Percentiles rank a stretch among this genome's conserved stretches.
Evolutionary conservation across 768 basidiomycete genomes (phyloP).

Genomic region (Neoboletus brunneissimus): DNA sequence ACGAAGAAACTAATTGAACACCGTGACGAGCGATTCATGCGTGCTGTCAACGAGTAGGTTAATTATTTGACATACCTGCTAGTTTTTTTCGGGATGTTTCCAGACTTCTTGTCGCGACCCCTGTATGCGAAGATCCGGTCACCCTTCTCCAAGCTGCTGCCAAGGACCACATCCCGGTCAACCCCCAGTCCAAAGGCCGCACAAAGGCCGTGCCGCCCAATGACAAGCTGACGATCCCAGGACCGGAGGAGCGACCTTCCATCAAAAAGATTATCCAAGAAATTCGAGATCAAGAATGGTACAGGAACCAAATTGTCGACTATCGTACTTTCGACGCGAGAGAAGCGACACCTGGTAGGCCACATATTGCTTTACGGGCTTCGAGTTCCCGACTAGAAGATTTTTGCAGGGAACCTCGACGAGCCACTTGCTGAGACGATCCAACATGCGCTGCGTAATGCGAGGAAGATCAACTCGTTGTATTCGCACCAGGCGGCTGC

Average conservation of each 20-base stretch:
- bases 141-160: constrained; percentile 64
- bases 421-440: constrained; percentile 59
- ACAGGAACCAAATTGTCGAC: constrained; percentile 64
- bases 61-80: neutral
- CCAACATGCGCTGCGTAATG: constrained; percentile 48
- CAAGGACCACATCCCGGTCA: constrained; percentile 66
- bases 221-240: constrained; percentile 11
- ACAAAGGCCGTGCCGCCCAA: neutral
- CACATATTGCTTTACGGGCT: neutral
- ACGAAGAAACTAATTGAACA: constrained; percentile 69
- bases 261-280: constrained; percentile 36
- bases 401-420: constrained; percentile 43
- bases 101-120: constrained; percentile 59
- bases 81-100: neutral
- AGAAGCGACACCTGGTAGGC: constrained; percentile 49
- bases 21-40: constrained; percentile 60
- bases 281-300: constrained; percentile 52
- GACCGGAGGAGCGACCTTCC: constrained; percentile 51
- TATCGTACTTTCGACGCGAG: constrained; percentile 53
- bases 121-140: constrained; percentile 56
- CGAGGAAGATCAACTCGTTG: constrained; percentile 59
- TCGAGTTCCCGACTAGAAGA: neutral
- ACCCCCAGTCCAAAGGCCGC: constrained; percentile 38
- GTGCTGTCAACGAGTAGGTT: constrained; percentile 67
- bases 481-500: constrained; percentile 74